Conservation (phyloP, 2,329 filamentous ascomycete genomes). For the Parasarocladium wereldwijsianum region DNA sequence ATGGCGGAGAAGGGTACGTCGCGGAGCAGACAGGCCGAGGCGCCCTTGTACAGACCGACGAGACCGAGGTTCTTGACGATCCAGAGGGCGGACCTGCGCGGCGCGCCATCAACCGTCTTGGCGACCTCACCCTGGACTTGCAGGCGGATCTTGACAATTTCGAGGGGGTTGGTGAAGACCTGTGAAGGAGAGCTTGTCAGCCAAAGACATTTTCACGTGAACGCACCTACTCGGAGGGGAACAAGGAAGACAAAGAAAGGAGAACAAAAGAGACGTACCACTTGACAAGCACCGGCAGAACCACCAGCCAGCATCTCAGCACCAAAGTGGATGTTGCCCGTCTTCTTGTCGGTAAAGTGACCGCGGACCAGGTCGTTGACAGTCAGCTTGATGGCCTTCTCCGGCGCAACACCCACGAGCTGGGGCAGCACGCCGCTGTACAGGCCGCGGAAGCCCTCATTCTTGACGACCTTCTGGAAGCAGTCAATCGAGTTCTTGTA, state of each 20-base stretch:
- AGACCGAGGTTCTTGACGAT: slow-evolving; percentile 92
- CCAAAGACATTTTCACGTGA: background rate
- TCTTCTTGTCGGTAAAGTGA: slow-evolving; percentile 60
- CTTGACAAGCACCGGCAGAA: slow-evolving; percentile 83
- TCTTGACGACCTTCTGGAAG: slow-evolving; percentile 79
- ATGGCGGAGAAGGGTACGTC: slow-evolving; percentile 98
- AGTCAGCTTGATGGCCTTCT: slow-evolving; percentile 98
- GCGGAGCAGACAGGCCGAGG: slow-evolving; percentile 81
- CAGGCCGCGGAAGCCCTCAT: slow-evolving; percentile 77
- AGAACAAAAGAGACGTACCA: slow-evolving; percentile 44
- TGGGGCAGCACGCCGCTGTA: slow-evolving; percentile 94
- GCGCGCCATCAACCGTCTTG: slow-evolving; percentile 68
- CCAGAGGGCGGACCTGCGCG: slow-evolving; percentile 91
- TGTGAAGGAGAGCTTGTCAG: slow-evolving; percentile 17
- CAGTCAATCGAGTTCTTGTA: slow-evolving; percentile 98
- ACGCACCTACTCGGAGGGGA: background rate
- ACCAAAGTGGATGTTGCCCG: slow-evolving; percentile 48
- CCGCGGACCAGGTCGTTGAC: slow-evolving; percentile 87
- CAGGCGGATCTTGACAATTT: slow-evolving; percentile 98
- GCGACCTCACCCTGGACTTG: slow-evolving; percentile 94
- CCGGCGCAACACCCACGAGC: slow-evolving; percentile 92
- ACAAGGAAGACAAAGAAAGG: background rate
- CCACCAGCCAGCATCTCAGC: slow-evolving; percentile 80
- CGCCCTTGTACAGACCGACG: slow-evolving; percentile 91
- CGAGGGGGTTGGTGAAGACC: slow-evolving; percentile 95